Evolutionary conservation across 352 stramenopile genomes (phyloP).

Genomic region (Detonula confervacea): DNA sequence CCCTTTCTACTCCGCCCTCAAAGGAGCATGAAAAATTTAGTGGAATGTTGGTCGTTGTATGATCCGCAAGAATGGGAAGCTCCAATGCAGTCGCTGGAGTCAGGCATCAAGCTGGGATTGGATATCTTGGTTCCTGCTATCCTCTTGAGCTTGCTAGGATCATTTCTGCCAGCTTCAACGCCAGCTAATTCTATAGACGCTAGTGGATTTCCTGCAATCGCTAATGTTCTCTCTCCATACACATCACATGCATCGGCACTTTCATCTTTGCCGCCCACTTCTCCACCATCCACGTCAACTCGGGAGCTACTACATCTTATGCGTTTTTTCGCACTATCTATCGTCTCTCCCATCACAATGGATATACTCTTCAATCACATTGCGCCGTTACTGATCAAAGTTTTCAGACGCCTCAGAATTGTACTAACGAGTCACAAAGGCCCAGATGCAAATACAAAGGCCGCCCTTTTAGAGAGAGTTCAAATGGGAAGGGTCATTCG

Average conservation of each 20-base stretch:
- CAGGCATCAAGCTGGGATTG: constrained; percentile 18
- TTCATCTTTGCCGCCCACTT: constrained; percentile 5
- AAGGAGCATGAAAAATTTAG: constrained; percentile 10
- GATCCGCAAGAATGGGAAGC: constrained; percentile 24
- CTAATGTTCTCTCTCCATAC: constrained; percentile 33
- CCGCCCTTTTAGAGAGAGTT: constrained; percentile 31
- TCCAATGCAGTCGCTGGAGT: constrained; percentile 11
- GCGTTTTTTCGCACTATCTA: constrained; percentile 16
- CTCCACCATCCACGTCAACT: background rate
- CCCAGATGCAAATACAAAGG: constrained; percentile 14
- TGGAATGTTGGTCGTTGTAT: constrained; percentile 27
- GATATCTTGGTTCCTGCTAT: constrained; percentile 30
- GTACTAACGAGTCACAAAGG: constrained; percentile 23
- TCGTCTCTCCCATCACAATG: constrained; percentile 43
- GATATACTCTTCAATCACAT: constrained; percentile 41
- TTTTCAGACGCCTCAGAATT: constrained; percentile 8
- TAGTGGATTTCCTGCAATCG: constrained; percentile 8
- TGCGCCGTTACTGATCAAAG: constrained; percentile 16
- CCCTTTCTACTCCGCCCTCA: constrained; percentile 19
- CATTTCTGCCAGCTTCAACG: constrained; percentile 17
- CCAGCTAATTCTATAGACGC: background rate
- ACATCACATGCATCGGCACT: constrained; percentile 18
- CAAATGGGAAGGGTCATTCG: constrained; percentile 21
- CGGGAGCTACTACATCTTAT: constrained; percentile 24
- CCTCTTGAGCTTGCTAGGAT: constrained; percentile 29